Conservation (phyloP, 1,284 basidiomycete genomes). For the Ganoderma sinense region DNA sequence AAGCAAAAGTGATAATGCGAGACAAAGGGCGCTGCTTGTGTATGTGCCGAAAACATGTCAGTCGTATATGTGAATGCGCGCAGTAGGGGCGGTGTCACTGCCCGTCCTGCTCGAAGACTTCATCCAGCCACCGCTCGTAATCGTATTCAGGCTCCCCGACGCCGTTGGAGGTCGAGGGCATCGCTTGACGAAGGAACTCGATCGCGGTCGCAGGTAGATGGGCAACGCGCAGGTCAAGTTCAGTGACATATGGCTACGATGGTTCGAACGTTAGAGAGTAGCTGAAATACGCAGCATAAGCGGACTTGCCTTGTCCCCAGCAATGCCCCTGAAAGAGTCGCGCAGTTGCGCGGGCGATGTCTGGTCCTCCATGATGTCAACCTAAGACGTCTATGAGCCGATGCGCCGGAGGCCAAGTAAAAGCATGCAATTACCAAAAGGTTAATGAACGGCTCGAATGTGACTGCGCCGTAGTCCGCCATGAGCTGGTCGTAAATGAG, state of each 20-base stretch:
- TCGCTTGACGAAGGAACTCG: conserved; percentile 83
- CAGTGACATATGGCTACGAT: conserved; percentile 88
- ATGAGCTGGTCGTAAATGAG: conserved; percentile 88
- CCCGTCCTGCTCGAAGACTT: conserved; percentile 64
- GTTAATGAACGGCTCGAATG: conserved; percentile 95
- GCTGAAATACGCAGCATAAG: conserved; percentile 11
- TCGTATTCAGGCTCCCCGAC: conserved; percentile 75
- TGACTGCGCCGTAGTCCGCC: conserved; percentile 87
- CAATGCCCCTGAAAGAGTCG: conserved; percentile 93
- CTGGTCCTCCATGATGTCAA: conserved; percentile 96
- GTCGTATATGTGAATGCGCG: background rate
- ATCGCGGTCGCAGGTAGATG: conserved; percentile 82
- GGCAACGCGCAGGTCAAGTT: conserved; percentile 91
- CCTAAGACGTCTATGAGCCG: conserved; percentile 52
- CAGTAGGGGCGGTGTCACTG: conserved; percentile 21
- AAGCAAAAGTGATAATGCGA: background rate
- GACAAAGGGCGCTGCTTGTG: conserved; percentile 20
- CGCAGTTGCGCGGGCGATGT: conserved; percentile 92
- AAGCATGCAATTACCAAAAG: conserved; percentile 69
- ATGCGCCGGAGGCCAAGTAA: background rate
- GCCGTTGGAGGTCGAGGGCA: conserved; percentile 64
- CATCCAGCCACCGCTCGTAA: conserved; percentile 81
- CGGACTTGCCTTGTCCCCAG: conserved; percentile 80
- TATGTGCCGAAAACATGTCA: conserved; percentile 8
- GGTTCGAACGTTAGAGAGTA: background rate